A percentile compares a stretch with the other conserved stretches of the same genome.
Conservation (phyloP, 495 filamentous ascomycete genomes). For the Tuber aestivum region DNA sequence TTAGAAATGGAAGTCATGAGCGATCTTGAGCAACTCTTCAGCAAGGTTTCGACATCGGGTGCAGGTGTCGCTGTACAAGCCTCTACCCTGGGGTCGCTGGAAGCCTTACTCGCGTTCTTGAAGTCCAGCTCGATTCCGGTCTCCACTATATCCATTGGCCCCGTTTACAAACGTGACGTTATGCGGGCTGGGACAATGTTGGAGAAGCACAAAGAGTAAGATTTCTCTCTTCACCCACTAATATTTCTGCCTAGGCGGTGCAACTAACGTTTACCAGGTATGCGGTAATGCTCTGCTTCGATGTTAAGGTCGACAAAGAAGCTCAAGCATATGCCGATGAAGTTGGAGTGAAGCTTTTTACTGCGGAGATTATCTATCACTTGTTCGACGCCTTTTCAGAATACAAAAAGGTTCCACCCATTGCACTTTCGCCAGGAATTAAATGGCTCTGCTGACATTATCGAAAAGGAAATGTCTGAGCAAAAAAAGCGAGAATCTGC, state of each 20-base stretch:
- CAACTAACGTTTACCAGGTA: constrained; percentile 10
- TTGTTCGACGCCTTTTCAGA: constrained; percentile 94
- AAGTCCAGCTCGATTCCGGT: constrained; percentile 93
- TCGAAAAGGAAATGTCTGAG: constrained; percentile 57
- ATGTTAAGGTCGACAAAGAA: constrained; percentile 98
- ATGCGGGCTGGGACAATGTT: constrained; percentile 95
- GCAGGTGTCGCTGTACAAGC: constrained; percentile 96
- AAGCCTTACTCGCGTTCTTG: constrained; percentile 94
- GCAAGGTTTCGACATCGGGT: constrained; percentile 79
- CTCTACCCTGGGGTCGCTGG: constrained; percentile 92
- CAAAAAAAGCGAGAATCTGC: constrained; percentile 95
- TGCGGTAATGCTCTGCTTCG: constrained; percentile 99
- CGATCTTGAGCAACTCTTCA: constrained; percentile 85
- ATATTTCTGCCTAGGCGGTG: neutral
- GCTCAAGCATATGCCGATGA: constrained; percentile 86
- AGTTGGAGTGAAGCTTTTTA: constrained; percentile 95
- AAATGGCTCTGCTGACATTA: neutral
- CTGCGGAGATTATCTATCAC: constrained; percentile 98
- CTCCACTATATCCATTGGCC: constrained; percentile 93
- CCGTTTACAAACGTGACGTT: constrained; percentile 96
- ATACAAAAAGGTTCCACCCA: constrained; percentile 61
- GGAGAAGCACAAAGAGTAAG: constrained; percentile 85
- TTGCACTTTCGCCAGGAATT: neutral
- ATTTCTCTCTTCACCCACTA: neutral
- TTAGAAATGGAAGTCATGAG: constrained; percentile 94